Evolutionary conservation across 2,329 filamentous ascomycete species (phyloP).

Genomic region (Colletotrichum chrysophilum): DNA sequence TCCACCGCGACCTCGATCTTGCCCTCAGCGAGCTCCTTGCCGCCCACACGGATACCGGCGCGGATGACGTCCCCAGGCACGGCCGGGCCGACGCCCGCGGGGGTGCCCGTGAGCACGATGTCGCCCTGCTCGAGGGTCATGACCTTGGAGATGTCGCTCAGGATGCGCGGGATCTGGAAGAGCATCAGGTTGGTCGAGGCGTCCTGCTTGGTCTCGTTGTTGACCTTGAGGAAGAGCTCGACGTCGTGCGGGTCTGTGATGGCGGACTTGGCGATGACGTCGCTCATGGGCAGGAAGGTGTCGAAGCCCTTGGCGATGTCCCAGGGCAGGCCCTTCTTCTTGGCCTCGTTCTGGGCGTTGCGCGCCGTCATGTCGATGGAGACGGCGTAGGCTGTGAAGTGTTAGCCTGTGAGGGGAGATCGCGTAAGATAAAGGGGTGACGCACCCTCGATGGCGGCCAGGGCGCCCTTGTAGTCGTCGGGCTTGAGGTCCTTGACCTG

Average conservation of each 20-base stretch:
- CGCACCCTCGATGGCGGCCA: conserved; percentile 82
- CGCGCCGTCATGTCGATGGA: conserved; percentile 97
- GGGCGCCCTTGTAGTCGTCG: conserved; percentile 74
- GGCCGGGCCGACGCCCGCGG: conserved; percentile 91
- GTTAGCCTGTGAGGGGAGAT: neutral
- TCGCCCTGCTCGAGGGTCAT: conserved; percentile 95
- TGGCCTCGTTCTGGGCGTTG: conserved; percentile 94
- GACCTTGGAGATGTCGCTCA: conserved; percentile 91
- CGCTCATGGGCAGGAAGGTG: conserved; percentile 89
- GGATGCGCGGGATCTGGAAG: conserved; percentile 83
- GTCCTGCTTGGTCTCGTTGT: conserved; percentile 77
- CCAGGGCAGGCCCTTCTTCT: conserved; percentile 97
- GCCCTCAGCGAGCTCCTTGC: conserved; percentile 84
- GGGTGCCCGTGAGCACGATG: conserved; percentile 94
- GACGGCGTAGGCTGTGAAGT: conserved; percentile 75
- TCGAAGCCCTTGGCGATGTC: conserved; percentile 97
- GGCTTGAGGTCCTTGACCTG: conserved; percentile 76
- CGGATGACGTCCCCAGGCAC: conserved; percentile 86
- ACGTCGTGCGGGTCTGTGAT: conserved; percentile 89
- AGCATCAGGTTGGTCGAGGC: conserved; percentile 96
- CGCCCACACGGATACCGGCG: conserved; percentile 79
- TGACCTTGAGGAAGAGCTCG: conserved; percentile 85
- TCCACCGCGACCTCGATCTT: conserved; percentile 83
- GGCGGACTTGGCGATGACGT: conserved; percentile 77
- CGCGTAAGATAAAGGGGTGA: neutral